phyloP scores from a whole-genome alignment of 2,329 filamentous ascomycete genomes.

The Pleomassaria siparia region DNA sequence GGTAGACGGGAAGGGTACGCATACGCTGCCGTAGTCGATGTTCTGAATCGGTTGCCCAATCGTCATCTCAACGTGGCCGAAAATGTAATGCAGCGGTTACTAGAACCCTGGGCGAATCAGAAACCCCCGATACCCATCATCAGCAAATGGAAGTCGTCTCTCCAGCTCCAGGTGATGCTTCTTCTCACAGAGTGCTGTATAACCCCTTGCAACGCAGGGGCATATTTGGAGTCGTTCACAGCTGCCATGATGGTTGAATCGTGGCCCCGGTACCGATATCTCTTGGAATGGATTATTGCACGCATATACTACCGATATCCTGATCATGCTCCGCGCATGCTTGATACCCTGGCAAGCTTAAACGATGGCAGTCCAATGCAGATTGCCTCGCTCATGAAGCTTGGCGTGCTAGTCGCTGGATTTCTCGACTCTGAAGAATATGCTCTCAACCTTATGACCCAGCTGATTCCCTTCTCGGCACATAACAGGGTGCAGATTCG shows the following conservation, averaged over 20 bases:
- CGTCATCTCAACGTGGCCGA: slow-evolving; percentile 24
- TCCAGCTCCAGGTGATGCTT: slow-evolving; percentile 52
- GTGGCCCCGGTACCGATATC: slow-evolving; percentile 50
- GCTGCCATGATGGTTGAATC: slow-evolving; percentile 49
- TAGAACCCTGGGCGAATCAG: slow-evolving; percentile 49
- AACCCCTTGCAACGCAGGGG: slow-evolving; percentile 23
- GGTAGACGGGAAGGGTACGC: slow-evolving; percentile 47
- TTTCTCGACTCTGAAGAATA: slow-evolving; percentile 43
- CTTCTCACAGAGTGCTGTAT: slow-evolving; percentile 45
- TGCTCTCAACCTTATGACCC: slow-evolving; percentile 42
- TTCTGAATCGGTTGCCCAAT: slow-evolving; percentile 44
- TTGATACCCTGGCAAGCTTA: slow-evolving; percentile 40
- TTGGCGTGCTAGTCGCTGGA: slow-evolving; percentile 47
- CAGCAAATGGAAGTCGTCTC: slow-evolving; percentile 51
- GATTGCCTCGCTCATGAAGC: slow-evolving; percentile 51
- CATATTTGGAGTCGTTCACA: slow-evolving; percentile 42
- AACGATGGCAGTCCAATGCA: slow-evolving; percentile 52
- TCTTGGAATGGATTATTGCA: slow-evolving; percentile 52
- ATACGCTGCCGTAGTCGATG: slow-evolving; percentile 49
- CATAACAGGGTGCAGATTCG: slow-evolving; percentile 56
- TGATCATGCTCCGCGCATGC: slow-evolving; percentile 32
- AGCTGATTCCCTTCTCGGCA: slow-evolving; percentile 47
- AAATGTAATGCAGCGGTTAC: slow-evolving; percentile 36
- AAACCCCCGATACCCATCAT: slow-evolving; percentile 47
- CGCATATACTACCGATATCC: slow-evolving; percentile 44